Evolutionary conservation across 2,329 filamentous ascomycete species (phyloP), one percentile per base, ranked within the genome.

Genomic region (Colletotrichum tropicale): DNA sequence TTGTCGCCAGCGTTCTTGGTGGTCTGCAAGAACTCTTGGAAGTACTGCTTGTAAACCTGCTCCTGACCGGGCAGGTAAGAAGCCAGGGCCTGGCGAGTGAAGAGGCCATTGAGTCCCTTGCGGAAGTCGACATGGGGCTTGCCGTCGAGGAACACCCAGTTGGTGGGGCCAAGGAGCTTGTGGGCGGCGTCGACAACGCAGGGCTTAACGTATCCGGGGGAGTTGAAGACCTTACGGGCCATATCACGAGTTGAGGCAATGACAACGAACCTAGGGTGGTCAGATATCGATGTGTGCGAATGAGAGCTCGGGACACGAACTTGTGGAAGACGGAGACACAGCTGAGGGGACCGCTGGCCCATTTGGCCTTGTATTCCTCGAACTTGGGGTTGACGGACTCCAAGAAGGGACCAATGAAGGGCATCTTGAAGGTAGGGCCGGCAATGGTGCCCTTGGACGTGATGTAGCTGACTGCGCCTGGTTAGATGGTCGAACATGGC

Each of bases 321-420:
- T 98, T 99, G 92, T 99, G 97, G 89, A 99, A 99, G 81, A 99
- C 96, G 4, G 96, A 98, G 77, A 99, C 97, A 83, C 97, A 99
- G 89, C 96, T 98, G 80, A 99, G 89, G 64, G 95, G 93, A 62
- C 95, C 97, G 82, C 95, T 98, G 81, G 90, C 85, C 97, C 97
- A 99, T 89, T 98, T 98, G 76, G 90, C 93, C 84, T 96, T 91
- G 88, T 99, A 99, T 82, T 96, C 92, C 76, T 94, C 92, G 84
- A 98, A 98, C 82, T 96, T 95, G 74, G 97, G 97, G 85, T 98
- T 93, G 81, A 98, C 89, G 32, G 96, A 98, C 83, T 98, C 89
- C 73, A 98, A 90, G 86, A 99, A 98, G 7, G 97, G 96, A n/a
- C 97, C 97, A 84, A 98, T 96, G 82, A 97, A 96, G 56, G 95